Base-by-base conservation (phyloP, 2,329 filamentous ascomycete genomes). In the Tolypocladium pustulatum region DNA sequence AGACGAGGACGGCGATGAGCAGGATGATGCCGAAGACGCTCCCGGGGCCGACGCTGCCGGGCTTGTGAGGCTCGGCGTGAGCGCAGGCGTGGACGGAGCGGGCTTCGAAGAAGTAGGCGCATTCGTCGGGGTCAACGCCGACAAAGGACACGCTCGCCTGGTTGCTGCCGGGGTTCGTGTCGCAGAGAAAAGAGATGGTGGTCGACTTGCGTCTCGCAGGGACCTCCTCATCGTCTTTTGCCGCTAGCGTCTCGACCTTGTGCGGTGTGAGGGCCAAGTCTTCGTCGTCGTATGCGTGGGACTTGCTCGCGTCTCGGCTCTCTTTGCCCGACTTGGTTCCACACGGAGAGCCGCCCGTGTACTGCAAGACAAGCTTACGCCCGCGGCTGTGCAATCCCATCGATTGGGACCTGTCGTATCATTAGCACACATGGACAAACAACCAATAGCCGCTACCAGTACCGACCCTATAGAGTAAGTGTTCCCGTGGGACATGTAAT, bases 91-190 rank as follows among this genome's bases (percentile, higher is more conserved):
- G 88, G 53, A 84, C 81, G 30, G 90, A 94, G 63, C 93, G 88
- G 55, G 92, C 87, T 72, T 97, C 92, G 76, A 99, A 99, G 74
- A 96, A 89, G 75, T 97, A 99, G 36, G 90, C 85, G 79, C 94
- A 99, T 61, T 95, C 88, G 69, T 97, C 92, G 46, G 90, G 87
- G 61, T 92, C 88, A 51, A 78, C 77, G 60, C 89, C 90, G 60
- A 97, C 87, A 71, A 96, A 99, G 25, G 90, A 91, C 41, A 94
- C 79, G 5, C 83, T 81, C 4, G 91, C 87, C 46, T 83, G 80
- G 5, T 83, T 82, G 36, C 80, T 81, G 1, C 87, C 78, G 1
- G 90, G 85, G 66, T 97, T 91, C 62, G 84, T 85, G 70, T 97
- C 92, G 78, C 94, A 99, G 64, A 94, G 87, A 71, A 97, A 93